These are phyloP conservation scores for Populus hybrid DNA, from an alignment of 441 rosid species.

Conservation along the genomic window DNA sequence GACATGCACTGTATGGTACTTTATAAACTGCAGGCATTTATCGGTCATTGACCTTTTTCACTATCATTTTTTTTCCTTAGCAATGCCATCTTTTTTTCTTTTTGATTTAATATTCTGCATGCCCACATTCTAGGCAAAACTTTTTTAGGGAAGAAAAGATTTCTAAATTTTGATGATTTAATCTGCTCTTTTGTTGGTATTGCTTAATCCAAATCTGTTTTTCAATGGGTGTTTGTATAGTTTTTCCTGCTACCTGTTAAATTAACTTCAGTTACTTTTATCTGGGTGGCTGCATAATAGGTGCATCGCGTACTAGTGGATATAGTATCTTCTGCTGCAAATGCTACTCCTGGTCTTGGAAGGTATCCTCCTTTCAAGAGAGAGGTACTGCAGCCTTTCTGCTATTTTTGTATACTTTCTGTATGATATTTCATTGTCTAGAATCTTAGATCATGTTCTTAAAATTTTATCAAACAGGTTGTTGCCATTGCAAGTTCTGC, in stretches of 20 bases:
- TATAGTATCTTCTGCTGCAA: constrained; percentile 79
- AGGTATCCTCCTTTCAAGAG: constrained; percentile 96
- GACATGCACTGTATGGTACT: background rate
- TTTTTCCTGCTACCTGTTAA: background rate
- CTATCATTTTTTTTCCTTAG: background rate
- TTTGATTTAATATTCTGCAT: background rate
- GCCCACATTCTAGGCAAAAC: background rate
- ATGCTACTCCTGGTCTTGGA: constrained; percentile 94
- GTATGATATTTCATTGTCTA: background rate
- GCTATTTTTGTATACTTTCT: constrained; percentile 13
- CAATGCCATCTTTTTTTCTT: background rate
- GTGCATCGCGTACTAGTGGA: constrained; percentile 92
- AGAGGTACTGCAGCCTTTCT: constrained; percentile 50
- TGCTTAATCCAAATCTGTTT: background rate
- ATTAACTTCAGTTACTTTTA: background rate
- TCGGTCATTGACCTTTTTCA: background rate
- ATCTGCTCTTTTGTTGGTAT: background rate
- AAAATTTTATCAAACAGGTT: constrained; percentile 42
- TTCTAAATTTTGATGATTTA: background rate
- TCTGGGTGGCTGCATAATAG: constrained; percentile 29
- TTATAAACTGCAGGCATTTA: background rate
- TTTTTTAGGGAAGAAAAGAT: background rate
- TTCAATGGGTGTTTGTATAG: background rate
- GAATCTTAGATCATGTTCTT: constrained; percentile 12
- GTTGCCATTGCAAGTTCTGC: constrained; percentile 86